phyloP scores from a whole-genome alignment of 2,329 filamentous ascomycete species.

The Monosporascus sp. region DNA sequence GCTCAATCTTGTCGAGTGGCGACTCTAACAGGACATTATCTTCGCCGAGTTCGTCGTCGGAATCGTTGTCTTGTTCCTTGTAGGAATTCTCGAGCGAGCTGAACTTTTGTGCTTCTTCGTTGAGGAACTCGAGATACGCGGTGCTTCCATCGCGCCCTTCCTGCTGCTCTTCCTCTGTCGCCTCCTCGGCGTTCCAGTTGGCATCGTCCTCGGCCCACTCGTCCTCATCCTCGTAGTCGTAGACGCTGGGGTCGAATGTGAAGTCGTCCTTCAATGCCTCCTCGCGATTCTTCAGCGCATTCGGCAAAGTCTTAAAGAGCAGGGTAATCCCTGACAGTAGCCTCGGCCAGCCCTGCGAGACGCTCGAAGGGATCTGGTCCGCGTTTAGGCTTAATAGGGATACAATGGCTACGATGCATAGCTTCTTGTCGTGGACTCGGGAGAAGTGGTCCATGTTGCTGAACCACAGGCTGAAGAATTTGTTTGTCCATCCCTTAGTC shows the following conservation, averaged over 20 bases:
- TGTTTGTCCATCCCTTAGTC: conserved; percentile 89
- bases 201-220: conserved; percentile 79
- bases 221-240: conserved; percentile 67
- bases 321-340: conserved; percentile 81
- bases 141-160: conserved; percentile 86
- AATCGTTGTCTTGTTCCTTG: conserved; percentile 51
- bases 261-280: conserved; percentile 89
- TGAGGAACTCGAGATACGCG: conserved; percentile 92
- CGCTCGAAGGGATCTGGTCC: conserved; percentile 81
- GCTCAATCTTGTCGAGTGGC: conserved; percentile 90
- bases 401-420: conserved; percentile 91
- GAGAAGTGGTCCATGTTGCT: conserved; percentile 90
- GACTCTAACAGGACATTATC: conserved; percentile 91
- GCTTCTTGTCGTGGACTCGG: conserved; percentile 96
- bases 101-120: conserved; percentile 89
- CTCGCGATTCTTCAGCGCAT: conserved; percentile 85
- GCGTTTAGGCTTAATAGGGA: conserved; percentile 74
- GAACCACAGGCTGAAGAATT: conserved; percentile 98
- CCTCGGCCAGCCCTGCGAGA: conserved; percentile 92
- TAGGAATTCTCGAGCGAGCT: conserved; percentile 50
- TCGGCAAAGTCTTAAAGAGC: conserved; percentile 85
- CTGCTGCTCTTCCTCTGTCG: conserved; percentile 56
- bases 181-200: conserved; percentile 72
- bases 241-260: conserved; percentile 56
- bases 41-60: conserved; percentile 85